These are phyloP conservation scores for Orbilia javanica DNA, from an alignment of 2,329 filamentous ascomycete species.

Conservation along the genomic window DNA sequence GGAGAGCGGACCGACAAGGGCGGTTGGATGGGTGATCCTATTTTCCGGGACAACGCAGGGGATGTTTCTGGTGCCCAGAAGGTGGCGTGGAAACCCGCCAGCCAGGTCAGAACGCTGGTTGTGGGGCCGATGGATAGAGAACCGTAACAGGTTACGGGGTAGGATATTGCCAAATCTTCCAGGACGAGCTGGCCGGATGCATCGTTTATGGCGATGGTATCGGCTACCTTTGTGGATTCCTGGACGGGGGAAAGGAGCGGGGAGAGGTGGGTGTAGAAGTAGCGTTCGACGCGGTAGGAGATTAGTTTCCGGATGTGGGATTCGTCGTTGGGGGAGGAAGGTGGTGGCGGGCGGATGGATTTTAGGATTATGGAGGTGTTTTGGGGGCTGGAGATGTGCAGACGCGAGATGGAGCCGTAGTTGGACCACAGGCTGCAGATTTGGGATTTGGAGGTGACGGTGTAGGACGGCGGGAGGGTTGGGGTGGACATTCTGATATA, in stretches of 20 bases:
- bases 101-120: constrained; percentile 72
- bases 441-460: constrained; percentile 13
- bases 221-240: constrained; percentile 55
- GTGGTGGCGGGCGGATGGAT: constrained; percentile 58
- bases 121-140: constrained; percentile 66
- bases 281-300: constrained; percentile 76
- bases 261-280: constrained; percentile 73
- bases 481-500: neutral
- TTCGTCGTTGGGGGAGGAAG: constrained; percentile 40
- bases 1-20: constrained; percentile 70
- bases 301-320: constrained; percentile 74
- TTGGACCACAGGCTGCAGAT: constrained; percentile 60
- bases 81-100: constrained; percentile 73
- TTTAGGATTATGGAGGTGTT: constrained; percentile 59
- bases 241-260: constrained; percentile 65
- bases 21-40: constrained; percentile 66
- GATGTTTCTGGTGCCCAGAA: constrained; percentile 66
- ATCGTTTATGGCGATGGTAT: constrained; percentile 39
- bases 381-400: constrained; percentile 45
- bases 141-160: constrained; percentile 29
- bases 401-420: constrained; percentile 61
- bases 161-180: constrained; percentile 68
- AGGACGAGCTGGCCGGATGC: constrained; percentile 63
- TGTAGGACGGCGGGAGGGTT: constrained; percentile 30
- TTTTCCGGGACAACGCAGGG: constrained; percentile 60